Evolutionary conservation across 1,139 yeast species (phyloP).

Genomic region (Saccharomycopsis phalli): DNA sequence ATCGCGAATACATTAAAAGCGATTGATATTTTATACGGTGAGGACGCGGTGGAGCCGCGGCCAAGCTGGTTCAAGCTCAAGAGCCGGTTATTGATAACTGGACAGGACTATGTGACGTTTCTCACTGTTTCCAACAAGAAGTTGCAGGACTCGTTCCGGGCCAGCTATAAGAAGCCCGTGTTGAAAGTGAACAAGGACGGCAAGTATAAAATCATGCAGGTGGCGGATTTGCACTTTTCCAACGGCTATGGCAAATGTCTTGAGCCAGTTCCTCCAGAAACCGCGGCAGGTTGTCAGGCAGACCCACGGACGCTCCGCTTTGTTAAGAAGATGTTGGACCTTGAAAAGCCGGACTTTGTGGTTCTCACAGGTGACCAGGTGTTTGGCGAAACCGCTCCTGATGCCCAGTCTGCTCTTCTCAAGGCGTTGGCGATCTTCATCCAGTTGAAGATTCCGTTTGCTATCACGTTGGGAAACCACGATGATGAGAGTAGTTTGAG

Average conservation of each 20-base stretch:
- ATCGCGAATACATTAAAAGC: conserved; percentile 32
- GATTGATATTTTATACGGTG: conserved; percentile 64
- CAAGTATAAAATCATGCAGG: conserved; percentile 67
- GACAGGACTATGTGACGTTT: conserved; percentile 11
- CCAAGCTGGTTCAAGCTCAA: conserved; percentile 51
- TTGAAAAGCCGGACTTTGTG: conserved; percentile 72
- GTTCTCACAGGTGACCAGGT: conserved; percentile 85
- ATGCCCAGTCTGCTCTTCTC: conserved; percentile 66
- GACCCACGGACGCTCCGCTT: conserved; percentile 61
- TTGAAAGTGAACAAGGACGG: conserved; percentile 31
- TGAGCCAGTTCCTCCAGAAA: conserved; percentile 51
- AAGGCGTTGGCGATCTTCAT: conserved; percentile 74
- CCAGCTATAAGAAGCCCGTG: conserved; percentile 10
- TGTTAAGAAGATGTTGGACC: conserved; percentile 52
- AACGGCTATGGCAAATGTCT: conserved; percentile 70
- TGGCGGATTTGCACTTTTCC: conserved; percentile 80
- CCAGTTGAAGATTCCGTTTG: conserved; percentile 62
- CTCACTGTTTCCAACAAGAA: conserved; percentile 15
- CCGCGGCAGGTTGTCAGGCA: conserved; percentile 50
- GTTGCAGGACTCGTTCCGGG: conserved; percentile 4
- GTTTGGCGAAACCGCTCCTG: conserved; percentile 61
- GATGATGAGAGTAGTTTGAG: conserved; percentile 63
- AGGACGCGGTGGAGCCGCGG: conserved; percentile 69
- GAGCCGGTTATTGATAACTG: conserved; percentile 24
- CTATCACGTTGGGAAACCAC: conserved; percentile 67